Evolutionary conservation across 2,329 filamentous ascomycete species (phyloP).

Genomic region (Phaeoacremonium minimum): DNA sequence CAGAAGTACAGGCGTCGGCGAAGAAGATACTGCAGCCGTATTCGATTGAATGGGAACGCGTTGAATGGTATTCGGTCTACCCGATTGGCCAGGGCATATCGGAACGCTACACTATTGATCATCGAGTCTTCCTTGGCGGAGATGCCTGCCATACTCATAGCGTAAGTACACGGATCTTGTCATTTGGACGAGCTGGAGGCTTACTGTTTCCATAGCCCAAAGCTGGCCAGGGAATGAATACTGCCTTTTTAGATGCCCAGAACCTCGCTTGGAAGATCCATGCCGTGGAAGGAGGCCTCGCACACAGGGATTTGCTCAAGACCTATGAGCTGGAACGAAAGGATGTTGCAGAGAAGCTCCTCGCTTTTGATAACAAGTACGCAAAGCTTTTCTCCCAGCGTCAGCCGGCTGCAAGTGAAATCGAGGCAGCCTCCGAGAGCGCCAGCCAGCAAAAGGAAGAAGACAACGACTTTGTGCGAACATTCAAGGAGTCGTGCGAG

Average conservation of each 20-base stretch:
- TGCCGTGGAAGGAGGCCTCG: constrained; percentile 79
- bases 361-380: constrained; percentile 85
- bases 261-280: constrained; percentile 98
- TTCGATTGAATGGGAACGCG: constrained; percentile 60
- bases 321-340: constrained; percentile 88
- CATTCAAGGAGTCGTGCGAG: constrained; percentile 86
- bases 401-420: constrained; percentile 67
- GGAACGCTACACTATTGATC: constrained; percentile 61
- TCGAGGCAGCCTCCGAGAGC: constrained; percentile 57
- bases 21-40: constrained; percentile 65
- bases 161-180: constrained; percentile 34
- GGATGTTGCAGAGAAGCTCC: constrained; percentile 75
- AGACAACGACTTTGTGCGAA: constrained; percentile 80
- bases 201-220: constrained; percentile 53
- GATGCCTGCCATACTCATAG: constrained; percentile 80
- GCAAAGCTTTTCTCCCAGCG: constrained; percentile 84
- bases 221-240: constrained; percentile 78
- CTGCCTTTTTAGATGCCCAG: constrained; percentile 73
- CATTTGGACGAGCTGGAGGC: background rate
- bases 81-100: constrained; percentile 72
- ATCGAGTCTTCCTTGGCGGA: constrained; percentile 69
- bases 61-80: constrained; percentile 75
- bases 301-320: constrained; percentile 67
- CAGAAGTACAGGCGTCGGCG: constrained; percentile 60
- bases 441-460: constrained; percentile 20